Base-by-base conservation (phyloP, 1,284 basidiomycete genomes). In the Porodaedalea pini region DNA sequence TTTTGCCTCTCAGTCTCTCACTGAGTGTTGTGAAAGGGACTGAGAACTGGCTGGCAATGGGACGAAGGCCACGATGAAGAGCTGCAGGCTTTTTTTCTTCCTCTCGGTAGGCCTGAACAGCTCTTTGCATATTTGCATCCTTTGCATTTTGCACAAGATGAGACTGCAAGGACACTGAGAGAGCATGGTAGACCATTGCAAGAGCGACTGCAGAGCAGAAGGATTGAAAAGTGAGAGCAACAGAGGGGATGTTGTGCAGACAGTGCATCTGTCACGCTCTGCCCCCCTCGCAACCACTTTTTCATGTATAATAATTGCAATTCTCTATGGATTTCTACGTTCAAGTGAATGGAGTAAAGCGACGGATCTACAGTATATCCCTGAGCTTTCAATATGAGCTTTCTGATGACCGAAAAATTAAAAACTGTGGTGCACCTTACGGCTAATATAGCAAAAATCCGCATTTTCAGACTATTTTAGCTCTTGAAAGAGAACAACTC, bases 1-100 rank as follows among this genome's bases (percentile, higher is more conserved):
- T 13, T n/a, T 39, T n/a, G 2, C 57, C 53, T 6, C 4, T 36
- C 11, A 37, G 5, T 17, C 21, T n/a, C 4, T 36, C 10, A 21
- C 10, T 6, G 15, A 50, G 51, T 1, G 58, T 62, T 13, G 17
- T n/a, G n/a, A n/a, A n/a, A n/a, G n/a, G n/a, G n/a, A n/a, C n/a
- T n/a, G n/a, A n/a, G n/a, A n/a, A n/a, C n/a, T n/a, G n/a, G n/a
- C n/a, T n/a, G 37, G 13, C 36, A 15, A 17, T 34, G 32, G 32
- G 32, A 15, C 15, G 6, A 15, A 6, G 6, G 6, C 32, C 15
- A 15, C 32, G 15, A 36, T 19, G 8, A 32, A 29, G n/a, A 19
- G 21, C 48, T 34, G 27, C 23, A 7, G n/a, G 40, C 5, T 17
- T 4, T 17, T 43, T 43, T 4, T 4, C 40, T 43, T 43, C 40